Base-by-base conservation (phyloP, 331 rosid genomes). In the Saraca asoca region DNA sequence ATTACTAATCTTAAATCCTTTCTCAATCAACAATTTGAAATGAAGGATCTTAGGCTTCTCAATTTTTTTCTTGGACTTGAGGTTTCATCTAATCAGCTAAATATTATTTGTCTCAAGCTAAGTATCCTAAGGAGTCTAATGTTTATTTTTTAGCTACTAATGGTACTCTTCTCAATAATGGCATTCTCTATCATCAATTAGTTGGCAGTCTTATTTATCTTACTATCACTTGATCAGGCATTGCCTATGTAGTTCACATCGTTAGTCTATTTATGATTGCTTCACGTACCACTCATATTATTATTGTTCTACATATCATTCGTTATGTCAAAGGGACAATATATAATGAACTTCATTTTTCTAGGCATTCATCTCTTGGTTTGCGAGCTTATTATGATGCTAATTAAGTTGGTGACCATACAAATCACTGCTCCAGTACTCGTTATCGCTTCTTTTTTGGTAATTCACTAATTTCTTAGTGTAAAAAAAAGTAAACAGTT, bases 41-140 rank as follows among this genome's bases (percentile, higher is more conserved):
- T n/a, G n/a, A n/a, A n/a, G n/a, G n/a, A n/a, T n/a, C n/a, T n/a
- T n/a, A n/a, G n/a, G n/a, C n/a, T n/a, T n/a, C n/a, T n/a, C n/a
- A n/a, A n/a, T n/a, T n/a, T n/a, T n/a, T n/a, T n/a, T n/a, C n/a
- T n/a, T n/a, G n/a, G n/a, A n/a, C n/a, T n/a, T n/a, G n/a, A n/a
- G n/a, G n/a, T n/a, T n/a, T 19, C 2, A 18, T 0, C 2, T 0
- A 1, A 5, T 1, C 24, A 1, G 4, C 0, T 16, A 12, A 29
- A 0, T 49, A 49, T 6, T 49, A 49, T 20, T 4, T 51, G 0
- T 51, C 58, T 10, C 7, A 20, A 10, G 58, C 35, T 0, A 51
- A 51, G 5, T 51, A 19, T 20, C 35, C 14, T 5, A 9, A 0
- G 6, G 20, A 56, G 0, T 17, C 9, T 0, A 10, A 54, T 31